A percentile compares a stretch with the other conserved stretches of the same genome.
phyloP scores from a whole-genome alignment of 2,329 filamentous ascomycete species.

The Teratosphaeria zuluensis region DNA sequence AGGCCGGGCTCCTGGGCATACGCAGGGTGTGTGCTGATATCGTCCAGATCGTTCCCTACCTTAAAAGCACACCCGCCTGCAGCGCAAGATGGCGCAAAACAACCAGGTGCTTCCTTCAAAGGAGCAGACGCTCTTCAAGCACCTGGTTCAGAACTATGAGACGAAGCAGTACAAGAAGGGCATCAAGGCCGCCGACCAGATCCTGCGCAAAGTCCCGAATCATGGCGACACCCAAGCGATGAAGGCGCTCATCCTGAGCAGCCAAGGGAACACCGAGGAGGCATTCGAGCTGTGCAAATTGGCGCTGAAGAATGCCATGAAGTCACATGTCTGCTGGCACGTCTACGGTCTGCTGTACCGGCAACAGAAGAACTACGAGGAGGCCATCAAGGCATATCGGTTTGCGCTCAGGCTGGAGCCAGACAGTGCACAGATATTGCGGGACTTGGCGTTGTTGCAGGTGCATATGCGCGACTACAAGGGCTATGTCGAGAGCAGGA shows the following conservation, averaged over 20 bases:
- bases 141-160: constrained; percentile 92
- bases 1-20: neutral
- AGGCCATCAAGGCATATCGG: constrained; percentile 98
- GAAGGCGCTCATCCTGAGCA: constrained; percentile 95
- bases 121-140: constrained; percentile 87
- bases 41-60: neutral
- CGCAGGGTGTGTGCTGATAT: neutral
- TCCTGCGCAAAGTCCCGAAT: constrained; percentile 85
- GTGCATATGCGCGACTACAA: constrained; percentile 93
- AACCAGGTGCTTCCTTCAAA: constrained; percentile 57
- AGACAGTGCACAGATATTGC: constrained; percentile 87
- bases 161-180: constrained; percentile 97
- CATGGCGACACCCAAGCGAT: constrained; percentile 98
- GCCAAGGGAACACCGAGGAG: constrained; percentile 83
- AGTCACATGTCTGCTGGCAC: constrained; percentile 98
- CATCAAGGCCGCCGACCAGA: constrained; percentile 91
- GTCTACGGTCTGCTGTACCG: constrained; percentile 93
- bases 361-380: constrained; percentile 93
- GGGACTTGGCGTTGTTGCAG: constrained; percentile 86
- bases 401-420: constrained; percentile 88
- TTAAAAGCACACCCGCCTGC: neutral
- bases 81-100: constrained; percentile 6
- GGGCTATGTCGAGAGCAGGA: constrained; percentile 84
- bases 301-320: constrained; percentile 92
- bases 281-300: constrained; percentile 89